Evolutionary conservation across 352 stramenopile species (phyloP), one percentile per base, ranked within the genome.

Genomic region (Phytophthora ramorum): DNA sequence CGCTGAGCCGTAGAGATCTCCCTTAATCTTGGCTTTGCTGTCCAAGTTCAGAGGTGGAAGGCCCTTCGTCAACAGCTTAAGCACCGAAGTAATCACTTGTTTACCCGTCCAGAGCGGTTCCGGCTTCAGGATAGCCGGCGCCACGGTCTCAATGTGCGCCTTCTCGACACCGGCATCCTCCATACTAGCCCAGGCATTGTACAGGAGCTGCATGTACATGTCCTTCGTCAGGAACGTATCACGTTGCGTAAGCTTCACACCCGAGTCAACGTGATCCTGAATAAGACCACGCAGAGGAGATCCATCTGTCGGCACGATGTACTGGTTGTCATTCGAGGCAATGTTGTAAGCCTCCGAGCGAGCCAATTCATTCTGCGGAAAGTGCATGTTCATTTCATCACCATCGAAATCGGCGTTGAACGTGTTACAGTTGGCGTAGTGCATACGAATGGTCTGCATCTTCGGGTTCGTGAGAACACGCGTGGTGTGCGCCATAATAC

Each of bases 351-450:
- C 97, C 71, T 99, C 98, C 0, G 97, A 95, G 17, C 96, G 86
- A n/a, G 96, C 97, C 17, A 99, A 71, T 68, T 99, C 95, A 77
- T 97, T 99, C 81, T 99, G 98, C 20, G 98, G 98, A 61, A 99
- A 99, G 79, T 99, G 98, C 82, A 99, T 98, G 85, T 99, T 99
- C 89, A 99, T 99, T 87, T 99, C 98, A 78, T 99, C 98, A 65
- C 98, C 98, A 79, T 99, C 98, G 73, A 99, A 99, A 85, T 99
- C 98, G 35, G 98, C 98, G 83, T 99, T 99, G 91, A 99, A 99
- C 40, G 98, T 99, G 83, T 99, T 99, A 86, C 98, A 99, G 85
- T 99, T 99, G 34, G 97, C 97, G 76, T 99, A 99, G 85, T 99
- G 97, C 97, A 99, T 99, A 48, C 98, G 95, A 67, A 99, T 98